Conservation (phyloP, 2,329 filamentous ascomycete species). For the Fusarium brevicatenulatum region DNA sequence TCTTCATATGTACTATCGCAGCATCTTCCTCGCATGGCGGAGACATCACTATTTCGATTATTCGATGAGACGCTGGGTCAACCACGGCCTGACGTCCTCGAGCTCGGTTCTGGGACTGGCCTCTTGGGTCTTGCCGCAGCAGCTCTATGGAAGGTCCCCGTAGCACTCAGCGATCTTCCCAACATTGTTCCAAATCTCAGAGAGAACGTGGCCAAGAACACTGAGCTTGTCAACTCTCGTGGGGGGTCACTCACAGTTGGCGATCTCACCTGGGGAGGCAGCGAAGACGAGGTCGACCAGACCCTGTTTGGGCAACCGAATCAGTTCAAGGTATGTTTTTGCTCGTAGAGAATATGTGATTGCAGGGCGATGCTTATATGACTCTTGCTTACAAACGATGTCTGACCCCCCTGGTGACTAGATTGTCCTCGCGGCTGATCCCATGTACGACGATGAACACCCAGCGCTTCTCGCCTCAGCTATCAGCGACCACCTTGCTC, state of each 20-base stretch:
- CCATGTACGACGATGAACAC: slow-evolving; percentile 87
- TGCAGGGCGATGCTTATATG: slow-evolving; percentile 3
- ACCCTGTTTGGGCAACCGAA: slow-evolving; percentile 56
- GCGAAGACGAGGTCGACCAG: slow-evolving; percentile 56
- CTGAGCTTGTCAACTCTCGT: slow-evolving; percentile 60
- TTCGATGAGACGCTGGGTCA: slow-evolving; percentile 51
- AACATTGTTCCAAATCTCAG: slow-evolving; percentile 84
- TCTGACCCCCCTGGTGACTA: slow-evolving; percentile 46
- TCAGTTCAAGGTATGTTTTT: slow-evolving; percentile 61
- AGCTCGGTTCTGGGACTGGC: slow-evolving; percentile 90
- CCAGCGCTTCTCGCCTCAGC: slow-evolving; percentile 77
- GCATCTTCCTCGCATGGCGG: slow-evolving; percentile 66
- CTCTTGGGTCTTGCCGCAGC: slow-evolving; percentile 90
- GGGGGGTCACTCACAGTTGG: slow-evolving; percentile 70
- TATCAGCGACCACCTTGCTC: slow-evolving; percentile 73
- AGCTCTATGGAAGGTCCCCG: slow-evolving; percentile 71
- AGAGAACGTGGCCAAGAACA: slow-evolving; percentile 77
- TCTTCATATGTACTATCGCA: slow-evolving; percentile 87
- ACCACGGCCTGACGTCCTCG: slow-evolving; percentile 63
- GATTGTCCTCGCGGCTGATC: slow-evolving; percentile 85
- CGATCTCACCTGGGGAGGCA: slow-evolving; percentile 78
- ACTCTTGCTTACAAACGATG: slow-evolving; percentile 19
- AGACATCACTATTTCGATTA: slow-evolving; percentile 57
- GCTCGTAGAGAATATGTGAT: slow-evolving; percentile 14
- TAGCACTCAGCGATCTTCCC: slow-evolving; percentile 84